Conservation (phyloP, 2,329 filamentous ascomycete genomes). For the Xylaria sp. region DNA sequence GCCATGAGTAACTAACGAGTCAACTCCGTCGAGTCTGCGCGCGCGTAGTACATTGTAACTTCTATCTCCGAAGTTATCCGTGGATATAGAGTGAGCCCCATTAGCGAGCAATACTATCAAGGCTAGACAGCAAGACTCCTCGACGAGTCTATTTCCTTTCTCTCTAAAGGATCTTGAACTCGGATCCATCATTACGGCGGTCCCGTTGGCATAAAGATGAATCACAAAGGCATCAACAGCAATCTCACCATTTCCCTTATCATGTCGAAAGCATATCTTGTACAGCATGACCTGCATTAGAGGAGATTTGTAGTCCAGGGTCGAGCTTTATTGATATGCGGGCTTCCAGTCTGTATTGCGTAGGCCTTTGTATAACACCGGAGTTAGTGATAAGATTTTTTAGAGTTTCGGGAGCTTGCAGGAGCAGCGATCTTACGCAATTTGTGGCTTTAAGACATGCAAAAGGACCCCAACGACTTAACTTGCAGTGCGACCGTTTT, state of each 20-base stretch:
- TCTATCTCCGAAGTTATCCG: not conserved
- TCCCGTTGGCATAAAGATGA: slow-evolving; percentile 22
- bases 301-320: slow-evolving; percentile 22
- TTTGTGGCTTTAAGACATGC: not conserved
- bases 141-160: not conserved
- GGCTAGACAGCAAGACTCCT: not conserved
- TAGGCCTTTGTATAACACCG: not conserved
- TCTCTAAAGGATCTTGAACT: slow-evolving; percentile 22
- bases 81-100: not conserved
- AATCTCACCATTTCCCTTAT: slow-evolving; percentile 21
- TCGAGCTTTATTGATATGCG: slow-evolving; percentile 4
- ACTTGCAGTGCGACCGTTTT: slow-evolving; percentile 6
- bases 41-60: not conserved
- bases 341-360: slow-evolving; percentile 15
- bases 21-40: not conserved
- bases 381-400: not conserved
- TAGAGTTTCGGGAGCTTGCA: not conserved
- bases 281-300: not conserved
- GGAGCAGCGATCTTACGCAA: not conserved
- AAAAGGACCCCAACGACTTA: not conserved
- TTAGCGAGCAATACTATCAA: not conserved
- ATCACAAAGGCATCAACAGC: slow-evolving; percentile 30
- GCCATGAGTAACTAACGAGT: not conserved
- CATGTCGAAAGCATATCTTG: slow-evolving; percentile 16
- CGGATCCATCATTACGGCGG: slow-evolving; percentile 19